phyloP scores from a whole-genome alignment of 768 basidiomycete species.

The Collybia sordida region DNA sequence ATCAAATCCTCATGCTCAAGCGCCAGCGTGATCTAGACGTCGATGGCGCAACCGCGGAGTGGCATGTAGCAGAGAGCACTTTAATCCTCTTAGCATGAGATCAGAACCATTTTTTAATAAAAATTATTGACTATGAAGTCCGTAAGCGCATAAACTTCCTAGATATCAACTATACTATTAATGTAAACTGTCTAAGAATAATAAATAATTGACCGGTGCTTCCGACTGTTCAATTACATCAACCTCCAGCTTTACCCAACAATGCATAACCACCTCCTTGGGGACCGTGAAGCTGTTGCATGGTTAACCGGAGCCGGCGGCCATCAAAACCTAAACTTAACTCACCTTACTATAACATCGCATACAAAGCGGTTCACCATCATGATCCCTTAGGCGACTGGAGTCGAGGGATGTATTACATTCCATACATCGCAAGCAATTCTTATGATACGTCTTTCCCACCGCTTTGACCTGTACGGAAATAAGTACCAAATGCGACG shows the following conservation, averaged over 20 bases:
- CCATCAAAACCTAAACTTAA: background rate
- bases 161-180: conserved; percentile 2
- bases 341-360: conserved; percentile 71
- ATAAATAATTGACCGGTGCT: background rate
- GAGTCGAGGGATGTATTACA: conserved; percentile 73
- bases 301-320: background rate
- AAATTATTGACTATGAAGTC: conserved; percentile 2
- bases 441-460: conserved; percentile 79
- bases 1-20: conserved; percentile 47
- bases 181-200: background rate
- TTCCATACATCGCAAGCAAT: conserved; percentile 73
- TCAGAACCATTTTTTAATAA: background rate
- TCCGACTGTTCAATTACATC: background rate
- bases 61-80: conserved; percentile 54
- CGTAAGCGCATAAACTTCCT: conserved; percentile 1
- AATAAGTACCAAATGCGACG: background rate
- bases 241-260: conserved; percentile 41
- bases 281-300: conserved; percentile 63
- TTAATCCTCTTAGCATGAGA: conserved; percentile 44
- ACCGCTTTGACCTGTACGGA: conserved; percentile 72
- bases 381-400: conserved; percentile 70
- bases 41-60: conserved; percentile 64
- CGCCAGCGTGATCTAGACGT: conserved; percentile 59
- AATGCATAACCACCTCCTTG: conserved; percentile 77
- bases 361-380: conserved; percentile 68